Conservation (phyloP, 345 rosid species). For the Kernera saxatilis region DNA sequence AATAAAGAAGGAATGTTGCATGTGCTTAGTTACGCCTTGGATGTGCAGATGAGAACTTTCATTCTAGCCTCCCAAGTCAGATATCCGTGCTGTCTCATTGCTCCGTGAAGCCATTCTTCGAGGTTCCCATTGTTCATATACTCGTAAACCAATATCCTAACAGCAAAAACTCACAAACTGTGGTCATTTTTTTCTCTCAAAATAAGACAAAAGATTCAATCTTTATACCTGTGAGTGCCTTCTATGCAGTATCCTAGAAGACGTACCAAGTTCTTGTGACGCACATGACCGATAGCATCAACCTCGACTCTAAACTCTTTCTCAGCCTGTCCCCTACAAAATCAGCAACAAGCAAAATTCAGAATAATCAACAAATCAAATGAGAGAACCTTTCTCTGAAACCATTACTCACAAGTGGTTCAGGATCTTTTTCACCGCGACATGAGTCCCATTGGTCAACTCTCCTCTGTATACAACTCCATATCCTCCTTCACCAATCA, state of each 20-base stretch:
- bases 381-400: not conserved
- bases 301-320: constrained; percentile 91
- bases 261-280: constrained; percentile 92
- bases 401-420: constrained; percentile 65
- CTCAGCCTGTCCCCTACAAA: constrained; percentile 85
- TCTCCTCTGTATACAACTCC: constrained; percentile 81
- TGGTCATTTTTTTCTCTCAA: constrained; percentile 35
- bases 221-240: constrained; percentile 75
- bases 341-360: constrained; percentile 5
- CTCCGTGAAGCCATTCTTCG: constrained; percentile 92
- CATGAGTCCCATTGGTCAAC: constrained; percentile 65
- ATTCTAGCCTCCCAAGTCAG: constrained; percentile 90
- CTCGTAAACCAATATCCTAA: constrained; percentile 80
- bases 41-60: constrained; percentile 73
- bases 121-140: constrained; percentile 87
- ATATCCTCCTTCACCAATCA: constrained; percentile 66
- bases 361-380: not conserved
- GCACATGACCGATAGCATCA: constrained; percentile 92
- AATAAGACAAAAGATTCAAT: constrained; percentile 4
- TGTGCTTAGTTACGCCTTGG: constrained; percentile 65
- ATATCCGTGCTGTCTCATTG: constrained; percentile 59
- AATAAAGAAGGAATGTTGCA: not conserved
- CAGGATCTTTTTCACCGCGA: constrained; percentile 88
- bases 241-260: constrained; percentile 93
- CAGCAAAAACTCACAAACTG: constrained; percentile 10